Percentiles rank a stretch among this genome's conserved stretches.
Conservation (phyloP, 805 yeast species). For the Ogataea dorogensis region DNA sequence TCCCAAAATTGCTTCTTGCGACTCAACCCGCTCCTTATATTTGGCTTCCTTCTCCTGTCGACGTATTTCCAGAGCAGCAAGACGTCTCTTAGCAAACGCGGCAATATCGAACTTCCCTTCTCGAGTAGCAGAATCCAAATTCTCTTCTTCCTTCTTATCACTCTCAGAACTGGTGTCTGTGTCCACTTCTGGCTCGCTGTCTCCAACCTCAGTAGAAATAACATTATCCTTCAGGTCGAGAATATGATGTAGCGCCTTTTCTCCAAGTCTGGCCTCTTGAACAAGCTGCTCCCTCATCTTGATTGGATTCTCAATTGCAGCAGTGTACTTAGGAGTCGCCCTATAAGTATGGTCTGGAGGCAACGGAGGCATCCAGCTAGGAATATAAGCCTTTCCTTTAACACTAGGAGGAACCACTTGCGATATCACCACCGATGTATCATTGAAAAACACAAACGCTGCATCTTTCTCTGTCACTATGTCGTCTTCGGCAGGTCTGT, state of each 20-base stretch:
- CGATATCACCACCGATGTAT: conserved; percentile 46
- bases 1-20: conserved; percentile 34
- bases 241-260: conserved; percentile 67
- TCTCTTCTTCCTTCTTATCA: conserved; percentile 5
- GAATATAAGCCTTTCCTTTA: conserved; percentile 47
- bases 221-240: conserved; percentile 25
- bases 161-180: conserved; percentile 13
- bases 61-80: conserved; percentile 36
- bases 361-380: conserved; percentile 77
- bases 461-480: conserved; percentile 42
- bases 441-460: conserved; percentile 52
- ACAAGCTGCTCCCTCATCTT: conserved; percentile 69
- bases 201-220: conserved; percentile 12
- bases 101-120: conserved; percentile 49
- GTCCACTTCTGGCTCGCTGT: conserved; percentile 19
- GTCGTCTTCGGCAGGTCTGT: conserved; percentile 20
- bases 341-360: conserved; percentile 95
- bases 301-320: conserved; percentile 66
- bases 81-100: conserved; percentile 52
- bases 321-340: conserved; percentile 67
- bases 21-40: conserved; percentile 32
- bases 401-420: conserved; percentile 54
- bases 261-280: conserved; percentile 79
- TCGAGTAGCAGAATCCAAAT: conserved; percentile 12
- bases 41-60: conserved; percentile 34